Conservation (phyloP, 495 filamentous ascomycete species). For the Penicillium bovifimosum region DNA sequence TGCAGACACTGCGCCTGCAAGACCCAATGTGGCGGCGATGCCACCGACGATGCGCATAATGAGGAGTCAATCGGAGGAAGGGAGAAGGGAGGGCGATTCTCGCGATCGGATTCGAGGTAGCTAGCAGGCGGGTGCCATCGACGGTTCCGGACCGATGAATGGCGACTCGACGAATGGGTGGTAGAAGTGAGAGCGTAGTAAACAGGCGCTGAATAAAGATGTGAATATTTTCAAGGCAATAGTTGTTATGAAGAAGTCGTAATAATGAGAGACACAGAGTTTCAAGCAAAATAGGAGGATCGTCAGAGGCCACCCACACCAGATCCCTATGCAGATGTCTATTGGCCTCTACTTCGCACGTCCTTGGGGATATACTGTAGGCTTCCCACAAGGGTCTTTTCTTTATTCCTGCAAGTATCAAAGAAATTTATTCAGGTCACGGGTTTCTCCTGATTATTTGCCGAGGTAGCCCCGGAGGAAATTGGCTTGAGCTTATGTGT, state of each 20-base stretch:
- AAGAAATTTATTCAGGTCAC: background rate
- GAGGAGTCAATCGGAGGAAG: slow-evolving; percentile 2
- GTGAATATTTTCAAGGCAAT: background rate
- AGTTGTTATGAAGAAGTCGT: background rate
- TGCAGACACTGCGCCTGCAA: slow-evolving; percentile 34
- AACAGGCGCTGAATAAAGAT: background rate
- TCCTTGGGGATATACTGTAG: background rate
- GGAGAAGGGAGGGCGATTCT: slow-evolving; percentile 8
- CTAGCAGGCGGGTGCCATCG: slow-evolving; percentile 24
- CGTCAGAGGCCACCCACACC: slow-evolving; percentile 14
- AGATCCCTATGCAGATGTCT: slow-evolving; percentile 1
- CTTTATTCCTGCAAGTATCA: background rate
- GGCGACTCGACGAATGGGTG: background rate
- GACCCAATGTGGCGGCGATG: slow-evolving; percentile 38
- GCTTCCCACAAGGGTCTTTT: background rate
- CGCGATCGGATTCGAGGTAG: slow-evolving; percentile 2
- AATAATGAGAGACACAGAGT: background rate
- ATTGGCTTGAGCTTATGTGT: too few species aligned
- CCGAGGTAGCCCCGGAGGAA: background rate
- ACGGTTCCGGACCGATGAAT: slow-evolving; percentile 7
- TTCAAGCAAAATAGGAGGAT: slow-evolving; percentile 19
- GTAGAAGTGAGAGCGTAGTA: background rate
- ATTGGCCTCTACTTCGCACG: background rate
- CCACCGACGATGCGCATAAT: slow-evolving; percentile 34
- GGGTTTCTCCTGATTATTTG: background rate